Base-by-base conservation (phyloP, 2,329 filamentous ascomycete species). In the Falciphora oryzae region DNA sequence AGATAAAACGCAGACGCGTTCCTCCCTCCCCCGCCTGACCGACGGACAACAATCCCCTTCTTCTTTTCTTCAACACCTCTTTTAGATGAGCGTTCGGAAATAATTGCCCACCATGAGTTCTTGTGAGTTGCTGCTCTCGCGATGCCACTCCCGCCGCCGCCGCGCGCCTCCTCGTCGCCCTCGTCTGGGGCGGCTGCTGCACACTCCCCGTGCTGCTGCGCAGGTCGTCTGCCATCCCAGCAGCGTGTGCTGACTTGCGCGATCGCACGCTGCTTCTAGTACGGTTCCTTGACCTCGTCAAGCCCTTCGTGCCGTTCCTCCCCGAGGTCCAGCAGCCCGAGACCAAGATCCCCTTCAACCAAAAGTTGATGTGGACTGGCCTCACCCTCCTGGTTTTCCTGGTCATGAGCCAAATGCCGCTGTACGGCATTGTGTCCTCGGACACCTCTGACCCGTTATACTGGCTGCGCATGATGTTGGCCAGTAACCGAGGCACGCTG, bases 391-490 rank as follows among this genome's bases (percentile, higher is more conserved):
- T 99, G 79, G 96, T 98, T 83, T 99, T 99, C 88, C 83, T 99
- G 85, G 93, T 99, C 80, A 99, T 99, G 95, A 97, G 93, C 83
- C 95, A 97, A 83, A 98, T 99, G 95, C 93, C 95, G 70, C 83
- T 95, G 68, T 99, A 99, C 82, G 95, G 95, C 81, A 99, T 99
- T 80, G 96, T 99, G 76, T 99, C 95, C 65, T 99, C 95, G 74
- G 91, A 95, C 81, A 97, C 93, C 73, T 98, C 95, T 67, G 96
- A 99, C 82, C 96, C 95, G 72, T 85, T 99, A 74, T 99, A 99
- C 88, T 99, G 95, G 95, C 86, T 99, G 75, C 91, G 95, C 80
- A 98, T 99, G 94, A 97, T 99, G 89, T 88, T 98, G 87, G 95
- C 95, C 76, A 97, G 92, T 90, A 99, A 99, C 80, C 89, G 93